Evolutionary conservation across 345 rosid genomes (phyloP), one percentile per base, ranked within the genome.

Genomic region (Melaleuca quinquenervia): DNA sequence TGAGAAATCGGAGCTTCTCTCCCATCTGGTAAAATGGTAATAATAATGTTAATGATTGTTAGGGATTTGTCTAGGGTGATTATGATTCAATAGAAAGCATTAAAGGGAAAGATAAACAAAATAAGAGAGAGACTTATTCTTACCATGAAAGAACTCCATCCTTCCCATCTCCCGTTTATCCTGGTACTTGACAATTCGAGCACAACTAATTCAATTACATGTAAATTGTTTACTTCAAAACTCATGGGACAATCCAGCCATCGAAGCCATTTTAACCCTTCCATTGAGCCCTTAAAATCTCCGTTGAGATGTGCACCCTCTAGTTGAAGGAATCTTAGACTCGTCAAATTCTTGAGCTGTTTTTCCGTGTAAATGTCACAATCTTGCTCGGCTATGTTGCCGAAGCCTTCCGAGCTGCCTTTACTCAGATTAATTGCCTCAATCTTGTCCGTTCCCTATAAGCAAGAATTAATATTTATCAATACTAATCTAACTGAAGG

Each of bases 141-240:
- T 8, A 54, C 58, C 58, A 8, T 8, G 58, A 54, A 54, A 22
- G 11, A 21, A 54, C 58, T 54, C 58, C 58, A 54, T 21, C 58
- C 58, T 8, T 6, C 2, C 58, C 58, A 54, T 21, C 7, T 3
- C 11, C 22, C 58, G 22, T 54, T 54, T 54, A 54, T 54, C 11
- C 0, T 0, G 11, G 11, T 0, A 1, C 1, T 0, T 54, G 2
- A 3, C 58, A 54, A 54, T 54, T 54, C 58, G 26, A 54, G 58
- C 3, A 22, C 24, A 54, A 3, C 11, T 54, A 54, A 54, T 54
- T 54, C 11, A 1, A 1, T 54, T 3, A 22, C 5, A 1, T 1
- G 58, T 8, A 54, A 54, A 54, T 54, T 54, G 11, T 54, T 6
- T 8, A 21, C 58, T 22, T 54, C 58, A 54, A 54, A 54, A 22